These are phyloP conservation scores for Clonostachys sp. DNA, from an alignment of 2,329 filamentous ascomycete genomes.

Conservation along the genomic window DNA sequence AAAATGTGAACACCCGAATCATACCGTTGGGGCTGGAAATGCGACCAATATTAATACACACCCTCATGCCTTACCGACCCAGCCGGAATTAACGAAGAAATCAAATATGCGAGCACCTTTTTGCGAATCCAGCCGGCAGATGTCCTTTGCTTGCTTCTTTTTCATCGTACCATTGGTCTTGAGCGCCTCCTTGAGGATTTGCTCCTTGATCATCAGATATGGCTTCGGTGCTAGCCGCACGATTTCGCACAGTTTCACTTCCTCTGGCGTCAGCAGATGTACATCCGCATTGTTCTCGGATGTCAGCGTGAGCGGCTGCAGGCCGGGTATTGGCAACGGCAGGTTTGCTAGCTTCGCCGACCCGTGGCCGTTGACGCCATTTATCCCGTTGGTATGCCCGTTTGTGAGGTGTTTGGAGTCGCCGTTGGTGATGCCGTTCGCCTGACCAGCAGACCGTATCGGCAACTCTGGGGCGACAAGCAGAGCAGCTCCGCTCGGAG, in stretches of 20 bases:
- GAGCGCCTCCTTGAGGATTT: slow-evolving; percentile 83
- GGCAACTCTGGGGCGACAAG: slow-evolving; percentile 77
- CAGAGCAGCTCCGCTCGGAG: slow-evolving; percentile 68
- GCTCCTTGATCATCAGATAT: slow-evolving; percentile 91
- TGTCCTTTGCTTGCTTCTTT: slow-evolving; percentile 88
- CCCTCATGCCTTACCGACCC: slow-evolving; percentile 74
- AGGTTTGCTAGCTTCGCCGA: slow-evolving; percentile 44
- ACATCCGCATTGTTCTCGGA: slow-evolving; percentile 76
- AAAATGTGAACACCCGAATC: not conserved
- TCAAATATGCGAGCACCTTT: slow-evolving; percentile 88
- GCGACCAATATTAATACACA: no score
- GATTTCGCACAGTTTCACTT: slow-evolving; percentile 79
- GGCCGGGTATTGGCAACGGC: slow-evolving; percentile 53
- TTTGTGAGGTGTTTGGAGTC: slow-evolving; percentile 51
- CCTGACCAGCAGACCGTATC: slow-evolving; percentile 40
- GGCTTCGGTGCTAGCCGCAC: slow-evolving; percentile 88
- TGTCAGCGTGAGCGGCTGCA: slow-evolving; percentile 62
- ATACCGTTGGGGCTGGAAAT: not conserved
- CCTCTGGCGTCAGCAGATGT: slow-evolving; percentile 80
- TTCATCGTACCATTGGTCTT: slow-evolving; percentile 85
- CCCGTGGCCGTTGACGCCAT: slow-evolving; percentile 21
- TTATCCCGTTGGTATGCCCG: slow-evolving; percentile 44
- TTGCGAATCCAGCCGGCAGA: slow-evolving; percentile 76
- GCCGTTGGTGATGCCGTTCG: slow-evolving; percentile 32
- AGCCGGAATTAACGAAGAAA: slow-evolving; percentile 89